A percentile compares a stretch with the other conserved stretches of the same genome.
These are phyloP conservation scores for Fusarium sp. DNA, from an alignment of 2,329 filamentous ascomycete genomes.

Conservation along the genomic window DNA sequence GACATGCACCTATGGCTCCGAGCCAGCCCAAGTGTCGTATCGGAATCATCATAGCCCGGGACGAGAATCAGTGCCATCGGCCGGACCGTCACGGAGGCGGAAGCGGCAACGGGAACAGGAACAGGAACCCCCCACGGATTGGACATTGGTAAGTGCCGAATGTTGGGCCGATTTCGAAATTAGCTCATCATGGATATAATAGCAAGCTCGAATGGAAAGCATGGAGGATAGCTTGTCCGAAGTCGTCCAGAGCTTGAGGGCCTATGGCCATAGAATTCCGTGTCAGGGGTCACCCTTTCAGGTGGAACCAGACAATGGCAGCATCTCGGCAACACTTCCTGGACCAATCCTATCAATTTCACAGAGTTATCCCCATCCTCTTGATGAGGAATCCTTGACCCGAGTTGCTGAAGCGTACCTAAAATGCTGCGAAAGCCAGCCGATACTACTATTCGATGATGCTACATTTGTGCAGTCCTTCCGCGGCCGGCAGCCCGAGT, in stretches of 20 bases:
- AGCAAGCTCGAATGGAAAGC: conserved; percentile 1
- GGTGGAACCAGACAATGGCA: not conserved
- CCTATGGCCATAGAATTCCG: not conserved
- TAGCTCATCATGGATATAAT: not conserved
- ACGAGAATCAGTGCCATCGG: not conserved
- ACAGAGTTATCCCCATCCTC: not conserved
- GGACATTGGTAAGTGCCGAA: not conserved
- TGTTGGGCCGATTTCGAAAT: not conserved
- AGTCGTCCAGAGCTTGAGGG: conserved; percentile 2
- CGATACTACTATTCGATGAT: conserved; percentile 17
- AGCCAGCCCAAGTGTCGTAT: not conserved
- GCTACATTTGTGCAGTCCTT: conserved; percentile 10
- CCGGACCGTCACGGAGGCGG: not conserved
- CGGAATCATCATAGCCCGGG: not conserved
- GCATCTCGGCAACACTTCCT: not conserved
- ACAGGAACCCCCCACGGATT: not conserved
- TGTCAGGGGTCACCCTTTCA: not conserved
- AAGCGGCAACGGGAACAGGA: not conserved
- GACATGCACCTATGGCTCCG: conserved; percentile 5
- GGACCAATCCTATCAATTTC: too few relatives aligned
- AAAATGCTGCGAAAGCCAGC: conserved; percentile 20
- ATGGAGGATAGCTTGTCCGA: conserved; percentile 3
- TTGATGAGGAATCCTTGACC: not conserved
- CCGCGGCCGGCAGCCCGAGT: not conserved
- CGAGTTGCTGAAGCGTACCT: conserved; percentile 10